Evolutionary conservation across 306 rosid genomes (phyloP).

Genomic region (Malus sylvestris): DNA sequence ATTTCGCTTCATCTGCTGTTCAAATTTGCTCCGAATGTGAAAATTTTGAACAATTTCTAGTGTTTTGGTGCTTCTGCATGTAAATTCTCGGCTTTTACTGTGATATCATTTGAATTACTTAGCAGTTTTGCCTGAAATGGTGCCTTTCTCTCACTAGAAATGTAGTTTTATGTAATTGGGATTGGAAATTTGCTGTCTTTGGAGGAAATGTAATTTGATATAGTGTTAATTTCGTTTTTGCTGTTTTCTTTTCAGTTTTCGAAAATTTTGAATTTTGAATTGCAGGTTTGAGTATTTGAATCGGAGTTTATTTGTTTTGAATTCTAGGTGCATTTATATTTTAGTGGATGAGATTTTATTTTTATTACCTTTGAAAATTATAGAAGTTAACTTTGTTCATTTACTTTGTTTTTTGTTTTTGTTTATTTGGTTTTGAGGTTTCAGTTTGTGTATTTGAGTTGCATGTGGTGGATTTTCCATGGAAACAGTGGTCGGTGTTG

Average conservation of each 20-base stretch:
- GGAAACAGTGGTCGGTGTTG: slow-evolving; percentile 79
- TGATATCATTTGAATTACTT: neutral
- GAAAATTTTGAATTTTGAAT: neutral
- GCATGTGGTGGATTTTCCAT: slow-evolving; percentile 90
- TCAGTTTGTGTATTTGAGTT: slow-evolving; percentile 79
- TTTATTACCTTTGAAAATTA: neutral
- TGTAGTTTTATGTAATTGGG: slow-evolving; percentile 1
- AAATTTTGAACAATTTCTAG: neutral
- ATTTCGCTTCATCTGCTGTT: neutral
- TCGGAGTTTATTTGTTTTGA: neutral
- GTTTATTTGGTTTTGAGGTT: slow-evolving; percentile 18
- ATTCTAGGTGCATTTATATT: neutral
- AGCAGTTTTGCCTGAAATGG: slow-evolving; percentile 17
- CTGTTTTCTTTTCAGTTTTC: slow-evolving; percentile 1
- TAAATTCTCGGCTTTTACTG: neutral
- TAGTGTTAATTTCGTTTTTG: neutral
- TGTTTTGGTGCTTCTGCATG: neutral
- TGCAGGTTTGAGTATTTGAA: neutral
- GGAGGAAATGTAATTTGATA: neutral
- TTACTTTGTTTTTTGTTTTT: slow-evolving; percentile 16
- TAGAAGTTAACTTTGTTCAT: slow-evolving; percentile 19
- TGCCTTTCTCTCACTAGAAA: neutral
- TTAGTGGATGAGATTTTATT: neutral
- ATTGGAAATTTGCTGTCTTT: slow-evolving; percentile 2
- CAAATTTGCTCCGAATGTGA: neutral